Conservation (phyloP, 2,329 filamentous ascomycete genomes). For the Penicillium sp. region DNA sequence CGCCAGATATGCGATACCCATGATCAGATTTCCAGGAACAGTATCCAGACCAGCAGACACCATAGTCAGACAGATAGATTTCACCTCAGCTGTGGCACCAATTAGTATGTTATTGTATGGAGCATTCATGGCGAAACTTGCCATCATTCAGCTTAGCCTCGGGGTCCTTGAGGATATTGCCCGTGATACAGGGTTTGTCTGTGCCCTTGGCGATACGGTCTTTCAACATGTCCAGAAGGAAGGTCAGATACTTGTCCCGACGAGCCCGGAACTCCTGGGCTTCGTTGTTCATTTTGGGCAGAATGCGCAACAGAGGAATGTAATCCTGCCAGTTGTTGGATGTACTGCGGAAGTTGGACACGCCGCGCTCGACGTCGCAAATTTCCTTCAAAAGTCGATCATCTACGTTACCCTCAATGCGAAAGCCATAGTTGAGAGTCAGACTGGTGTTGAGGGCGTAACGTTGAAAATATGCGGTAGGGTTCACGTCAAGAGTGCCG, state of each 20-base stretch:
- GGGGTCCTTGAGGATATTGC: conserved; percentile 68
- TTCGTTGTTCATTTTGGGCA: conserved; percentile 60
- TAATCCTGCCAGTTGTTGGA: conserved; percentile 86
- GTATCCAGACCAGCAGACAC: conserved; percentile 79
- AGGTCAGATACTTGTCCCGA: conserved; percentile 64
- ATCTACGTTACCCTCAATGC: conserved; percentile 69
- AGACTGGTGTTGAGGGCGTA: conserved; percentile 75
- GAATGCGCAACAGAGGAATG: conserved; percentile 68
- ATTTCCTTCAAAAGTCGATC: conserved; percentile 70
- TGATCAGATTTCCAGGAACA: conserved; percentile 74
- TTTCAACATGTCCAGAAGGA: conserved; percentile 59
- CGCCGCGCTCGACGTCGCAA: conserved; percentile 69
- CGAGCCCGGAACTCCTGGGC: conserved; percentile 66
- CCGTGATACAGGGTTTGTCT: conserved; percentile 66
- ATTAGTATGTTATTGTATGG: conserved; percentile 34
- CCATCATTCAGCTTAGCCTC: conserved; percentile 67
- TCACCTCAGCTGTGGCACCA: conserved; percentile 63
- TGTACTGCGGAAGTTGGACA: conserved; percentile 73
- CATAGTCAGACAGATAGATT: conserved; percentile 79
- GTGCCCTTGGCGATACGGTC: conserved; percentile 61
- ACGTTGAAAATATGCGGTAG: conserved; percentile 69
- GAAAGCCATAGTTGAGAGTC: conserved; percentile 75
- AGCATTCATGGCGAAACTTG: conserved; percentile 31
- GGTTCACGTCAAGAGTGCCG: conserved; percentile 65
- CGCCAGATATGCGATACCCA: conserved; percentile 75